phyloP scores from a whole-genome alignment of 192 early-diverging fungal species.

The Helicostylum pulchrum region DNA sequence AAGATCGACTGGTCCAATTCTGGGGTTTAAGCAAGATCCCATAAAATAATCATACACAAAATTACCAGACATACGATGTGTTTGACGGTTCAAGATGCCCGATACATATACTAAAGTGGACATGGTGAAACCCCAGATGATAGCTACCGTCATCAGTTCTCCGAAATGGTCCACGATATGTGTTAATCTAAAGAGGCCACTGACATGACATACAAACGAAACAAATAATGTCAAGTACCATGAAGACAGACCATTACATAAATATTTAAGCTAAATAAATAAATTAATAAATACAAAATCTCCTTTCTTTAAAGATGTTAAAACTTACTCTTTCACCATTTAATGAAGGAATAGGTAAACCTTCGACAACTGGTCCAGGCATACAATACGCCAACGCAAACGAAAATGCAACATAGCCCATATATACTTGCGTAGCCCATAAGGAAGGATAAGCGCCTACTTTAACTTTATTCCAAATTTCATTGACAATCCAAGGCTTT shows the following conservation, averaged over 20 bases:
- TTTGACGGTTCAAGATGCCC: constrained; percentile 30
- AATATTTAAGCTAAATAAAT: constrained; percentile 43
- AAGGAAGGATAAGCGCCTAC: constrained; percentile 52
- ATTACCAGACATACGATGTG: constrained; percentile 57
- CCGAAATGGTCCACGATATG: constrained; percentile 58
- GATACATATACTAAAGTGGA: constrained; percentile 39
- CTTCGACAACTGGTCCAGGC: constrained; percentile 64
- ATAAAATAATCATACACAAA: constrained; percentile 49
- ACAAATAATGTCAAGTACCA: constrained; percentile 47
- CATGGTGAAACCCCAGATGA: constrained; percentile 46
- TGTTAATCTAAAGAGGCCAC: constrained; percentile 42
- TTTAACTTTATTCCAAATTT: constrained; percentile 46
- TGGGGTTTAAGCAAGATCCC: constrained; percentile 43
- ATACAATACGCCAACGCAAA: constrained; percentile 56
- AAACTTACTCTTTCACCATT: constrained; percentile 36
- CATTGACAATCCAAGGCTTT: constrained; percentile 36
- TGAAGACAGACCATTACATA: constrained; percentile 50
- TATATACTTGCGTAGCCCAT: constrained; percentile 53
- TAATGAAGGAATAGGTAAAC: constrained; percentile 66
- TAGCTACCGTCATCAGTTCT: constrained; percentile 48
- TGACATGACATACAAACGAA: constrained; percentile 42
- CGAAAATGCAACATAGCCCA: constrained; percentile 56
- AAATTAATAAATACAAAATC: not conserved
- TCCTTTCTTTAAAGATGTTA: not conserved
- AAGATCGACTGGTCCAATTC: constrained; percentile 44